phyloP scores from a whole-genome alignment of 2,329 filamentous ascomycete species.

The Colletotrichum sp. region DNA sequence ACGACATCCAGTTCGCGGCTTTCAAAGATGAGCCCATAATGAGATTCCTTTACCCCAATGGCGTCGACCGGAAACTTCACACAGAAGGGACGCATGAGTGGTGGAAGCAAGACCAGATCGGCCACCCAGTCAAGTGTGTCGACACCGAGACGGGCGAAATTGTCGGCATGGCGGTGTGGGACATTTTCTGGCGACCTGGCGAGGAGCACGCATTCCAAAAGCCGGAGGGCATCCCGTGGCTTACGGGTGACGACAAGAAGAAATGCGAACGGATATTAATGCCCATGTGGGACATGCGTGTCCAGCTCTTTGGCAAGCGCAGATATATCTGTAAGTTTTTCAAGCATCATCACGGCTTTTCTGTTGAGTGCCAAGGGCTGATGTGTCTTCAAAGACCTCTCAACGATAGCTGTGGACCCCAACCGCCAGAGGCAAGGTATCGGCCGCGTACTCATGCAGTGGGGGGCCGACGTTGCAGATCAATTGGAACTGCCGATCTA shows the following conservation, averaged over 20 bases:
- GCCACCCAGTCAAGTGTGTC: constrained; percentile 29
- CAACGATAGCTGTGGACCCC: constrained; percentile 49
- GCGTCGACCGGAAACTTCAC: constrained; percentile 43
- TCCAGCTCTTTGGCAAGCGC: constrained; percentile 25
- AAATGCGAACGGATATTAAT: constrained; percentile 45
- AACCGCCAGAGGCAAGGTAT: constrained; percentile 35
- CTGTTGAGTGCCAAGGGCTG: neutral
- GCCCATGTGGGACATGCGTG: constrained; percentile 42
- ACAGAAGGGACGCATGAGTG: constrained; percentile 42
- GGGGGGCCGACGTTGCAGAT: constrained; percentile 39
- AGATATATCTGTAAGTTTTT: constrained; percentile 43
- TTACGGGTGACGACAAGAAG: constrained; percentile 45
- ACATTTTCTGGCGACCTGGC: constrained; percentile 42
- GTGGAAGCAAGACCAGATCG: constrained; percentile 41
- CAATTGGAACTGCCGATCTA: constrained; percentile 44
- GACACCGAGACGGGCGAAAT: constrained; percentile 46
- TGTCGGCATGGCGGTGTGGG: constrained; percentile 50
- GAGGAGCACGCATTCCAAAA: constrained; percentile 45
- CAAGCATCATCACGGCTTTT: neutral
- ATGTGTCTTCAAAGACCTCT: constrained; percentile 32
- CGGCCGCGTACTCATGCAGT: constrained; percentile 42
- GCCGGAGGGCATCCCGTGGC: constrained; percentile 44
- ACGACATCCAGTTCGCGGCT: constrained; percentile 51
- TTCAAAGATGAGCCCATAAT: constrained; percentile 32
- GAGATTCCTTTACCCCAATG: constrained; percentile 45